Evolutionary conservation across 2,329 filamentous ascomycete species (phyloP), one percentile per base, ranked within the genome.

Genomic region (Verticillium tricorpus): DNA sequence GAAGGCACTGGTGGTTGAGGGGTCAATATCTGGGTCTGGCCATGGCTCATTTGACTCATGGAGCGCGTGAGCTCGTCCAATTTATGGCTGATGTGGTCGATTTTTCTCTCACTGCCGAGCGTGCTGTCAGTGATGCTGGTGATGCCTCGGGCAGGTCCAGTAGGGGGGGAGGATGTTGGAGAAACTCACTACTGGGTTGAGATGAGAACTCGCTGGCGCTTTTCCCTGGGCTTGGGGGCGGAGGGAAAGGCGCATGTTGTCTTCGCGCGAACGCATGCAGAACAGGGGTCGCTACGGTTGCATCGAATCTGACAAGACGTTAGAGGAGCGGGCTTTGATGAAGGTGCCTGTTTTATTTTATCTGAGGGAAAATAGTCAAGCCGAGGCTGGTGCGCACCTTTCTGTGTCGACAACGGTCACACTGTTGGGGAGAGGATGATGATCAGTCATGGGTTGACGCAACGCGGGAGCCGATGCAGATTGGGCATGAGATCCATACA

Each of bases 11-110:
- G 25, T 12, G 32, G 5, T 11, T 15, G 34, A 19, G 28, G 17
- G n/a, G 57, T 35, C 17, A 31, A n/a, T 28, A 22, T 25, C 28
- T 31, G 35, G 31, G 62, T 60, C 35, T 65, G 58, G 11, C 68
- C 52, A 57, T 65, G 68, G 34, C 63, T 69, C 40, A 69, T 66
- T 57, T 69, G 74, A 61, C 71, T 67, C 45, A 76, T 69, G n/a
- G 75, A 67, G 31, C 68, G 66, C 12, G 73, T 69, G 17, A 76
- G 69, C 1, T 69, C 69, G 61, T 76, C 70, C 3, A 76, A 70
- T 11, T 72, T 70, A 6, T 68, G 71, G 59, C 77, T 74, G 57
- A 77, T 75, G 17, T 69, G 70, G 39, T 77, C 74, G 25, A 77
- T 77, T 65, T 77, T 77, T 56, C 70, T 69, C 60, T 77, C 74